Conservation (phyloP, 352 stramenopile species). For the Pythium chondricola region DNA sequence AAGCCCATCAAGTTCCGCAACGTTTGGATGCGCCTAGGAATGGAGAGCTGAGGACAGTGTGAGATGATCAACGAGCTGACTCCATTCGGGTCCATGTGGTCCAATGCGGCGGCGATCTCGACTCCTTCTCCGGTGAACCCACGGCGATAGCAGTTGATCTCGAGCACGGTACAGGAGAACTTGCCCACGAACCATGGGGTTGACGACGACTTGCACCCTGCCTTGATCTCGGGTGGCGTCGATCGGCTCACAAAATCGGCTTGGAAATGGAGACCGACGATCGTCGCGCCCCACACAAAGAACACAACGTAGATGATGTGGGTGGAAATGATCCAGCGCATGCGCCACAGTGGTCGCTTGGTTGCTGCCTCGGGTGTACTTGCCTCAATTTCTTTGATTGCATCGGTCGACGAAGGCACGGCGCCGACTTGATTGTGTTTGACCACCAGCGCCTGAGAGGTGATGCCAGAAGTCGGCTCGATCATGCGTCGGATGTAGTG, state of each 20-base stretch:
- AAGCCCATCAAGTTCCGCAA: slow-evolving; percentile 4
- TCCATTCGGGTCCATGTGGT: not conserved
- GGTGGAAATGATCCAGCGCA: not conserved
- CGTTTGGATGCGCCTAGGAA: not conserved
- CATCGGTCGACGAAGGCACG: not conserved
- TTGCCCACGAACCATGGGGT: slow-evolving; percentile 6
- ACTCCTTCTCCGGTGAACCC: not conserved
- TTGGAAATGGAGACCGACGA: slow-evolving; percentile 1
- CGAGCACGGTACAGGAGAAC: slow-evolving; percentile 10
- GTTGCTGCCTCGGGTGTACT: not conserved
- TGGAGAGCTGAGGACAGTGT: slow-evolving; percentile 4
- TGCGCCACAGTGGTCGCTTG: not conserved
- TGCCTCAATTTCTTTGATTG: no score
- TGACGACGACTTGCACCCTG: slow-evolving; percentile 9
- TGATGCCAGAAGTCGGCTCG: not conserved
- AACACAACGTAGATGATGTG: slow-evolving; percentile 1
- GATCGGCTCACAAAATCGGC: not conserved
- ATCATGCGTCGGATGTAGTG: slow-evolving; percentile 1
- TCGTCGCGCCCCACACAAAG: slow-evolving; percentile 2
- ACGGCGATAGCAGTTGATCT: slow-evolving; percentile 12
- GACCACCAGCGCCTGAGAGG: not conserved
- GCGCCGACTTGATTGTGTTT: not conserved
- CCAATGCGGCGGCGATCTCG: slow-evolving; percentile 4
- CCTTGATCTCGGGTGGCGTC: not conserved
- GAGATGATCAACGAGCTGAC: slow-evolving; percentile 8